Evolutionary conservation across 2,329 filamentous ascomycete genomes (phyloP).

Genomic region (Periconia sp.): DNA sequence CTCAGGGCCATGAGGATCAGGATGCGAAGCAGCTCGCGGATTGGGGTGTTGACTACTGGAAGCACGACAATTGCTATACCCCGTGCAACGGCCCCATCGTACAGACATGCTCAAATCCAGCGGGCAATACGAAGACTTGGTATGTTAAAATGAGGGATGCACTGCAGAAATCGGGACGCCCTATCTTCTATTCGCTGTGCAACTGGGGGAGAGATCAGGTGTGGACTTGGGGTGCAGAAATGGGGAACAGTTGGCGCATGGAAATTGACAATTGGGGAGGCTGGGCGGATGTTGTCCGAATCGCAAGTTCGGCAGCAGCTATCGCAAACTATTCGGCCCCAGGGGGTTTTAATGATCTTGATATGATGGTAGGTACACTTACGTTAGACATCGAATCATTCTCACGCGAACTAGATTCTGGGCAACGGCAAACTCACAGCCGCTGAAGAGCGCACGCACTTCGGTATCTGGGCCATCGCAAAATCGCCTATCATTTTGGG

Average conservation of each 20-base stretch:
- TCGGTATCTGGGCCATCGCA: slow-evolving; percentile 43
- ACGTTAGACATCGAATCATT: not conserved
- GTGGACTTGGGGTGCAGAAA: slow-evolving; percentile 28
- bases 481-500: slow-evolving; percentile 47
- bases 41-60: slow-evolving; percentile 35
- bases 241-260: slow-evolving; percentile 30
- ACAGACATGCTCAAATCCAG: slow-evolving; percentile 48
- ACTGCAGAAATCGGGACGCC: slow-evolving; percentile 3
- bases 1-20: slow-evolving; percentile 56
- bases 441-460: slow-evolving; percentile 33
- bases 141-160: slow-evolving; percentile 47
- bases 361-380: slow-evolving; percentile 17
- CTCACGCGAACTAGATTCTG: slow-evolving; percentile 14
- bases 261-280: slow-evolving; percentile 14
- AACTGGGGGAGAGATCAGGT: slow-evolving; percentile 31
- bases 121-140: slow-evolving; percentile 54
- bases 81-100: slow-evolving; percentile 18
- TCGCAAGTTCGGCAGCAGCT: slow-evolving; percentile 10
- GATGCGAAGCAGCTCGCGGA: slow-evolving; percentile 59
- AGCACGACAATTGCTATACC: slow-evolving; percentile 30
- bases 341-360: slow-evolving; percentile 18
- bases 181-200: slow-evolving; percentile 34
- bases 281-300: slow-evolving; percentile 13
- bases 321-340: slow-evolving; percentile 14
- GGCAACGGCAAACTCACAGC: slow-evolving; percentile 34